A percentile compares a stretch with the other conserved stretches of the same genome.
phyloP scores from a whole-genome alignment of 352 stramenopile genomes.

The Phytophthora sansomeana region DNA sequence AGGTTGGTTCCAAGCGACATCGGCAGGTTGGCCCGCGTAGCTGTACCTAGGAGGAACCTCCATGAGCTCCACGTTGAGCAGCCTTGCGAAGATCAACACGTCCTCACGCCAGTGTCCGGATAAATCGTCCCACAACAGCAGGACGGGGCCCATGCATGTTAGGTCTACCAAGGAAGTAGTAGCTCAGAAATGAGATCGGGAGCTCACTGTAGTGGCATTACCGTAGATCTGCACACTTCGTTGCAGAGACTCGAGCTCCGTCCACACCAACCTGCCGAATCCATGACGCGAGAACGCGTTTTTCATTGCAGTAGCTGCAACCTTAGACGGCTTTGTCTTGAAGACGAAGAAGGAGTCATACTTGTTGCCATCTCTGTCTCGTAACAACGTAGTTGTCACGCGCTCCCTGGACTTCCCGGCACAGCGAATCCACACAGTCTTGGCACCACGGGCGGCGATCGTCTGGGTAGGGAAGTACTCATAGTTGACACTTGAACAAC shows the following conservation, averaged over 20 bases:
- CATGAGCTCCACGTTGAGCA: slow-evolving; percentile 11
- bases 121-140: slow-evolving; percentile 16
- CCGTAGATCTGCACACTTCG: slow-evolving; percentile 27
- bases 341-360: slow-evolving; percentile 38
- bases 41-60: slow-evolving; percentile 7
- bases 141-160: slow-evolving; percentile 7
- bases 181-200: too few relatives aligned
- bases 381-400: slow-evolving; percentile 34
- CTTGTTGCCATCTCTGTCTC: slow-evolving; percentile 31
- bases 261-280: slow-evolving; percentile 28
- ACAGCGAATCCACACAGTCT: slow-evolving; percentile 36
- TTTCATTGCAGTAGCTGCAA: neutral
- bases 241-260: slow-evolving; percentile 26
- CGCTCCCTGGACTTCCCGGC: slow-evolving; percentile 35
- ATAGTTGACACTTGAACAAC: slow-evolving; percentile 23
- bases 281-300: too few relatives aligned
- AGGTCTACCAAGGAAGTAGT: slow-evolving; percentile 13
- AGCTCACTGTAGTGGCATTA: slow-evolving; percentile 38
- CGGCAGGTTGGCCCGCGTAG: neutral
- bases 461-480: slow-evolving; percentile 36
- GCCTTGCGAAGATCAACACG: slow-evolving; percentile 2
- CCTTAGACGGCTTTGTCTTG: slow-evolving; percentile 24
- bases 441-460: slow-evolving; percentile 7
- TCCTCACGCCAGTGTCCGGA: slow-evolving; percentile 6
- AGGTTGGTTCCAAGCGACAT: slow-evolving; percentile 4